These are phyloP conservation scores for Lagenidium sp. DNA, from an alignment of 352 stramenopile genomes.

Conservation along the genomic window DNA sequence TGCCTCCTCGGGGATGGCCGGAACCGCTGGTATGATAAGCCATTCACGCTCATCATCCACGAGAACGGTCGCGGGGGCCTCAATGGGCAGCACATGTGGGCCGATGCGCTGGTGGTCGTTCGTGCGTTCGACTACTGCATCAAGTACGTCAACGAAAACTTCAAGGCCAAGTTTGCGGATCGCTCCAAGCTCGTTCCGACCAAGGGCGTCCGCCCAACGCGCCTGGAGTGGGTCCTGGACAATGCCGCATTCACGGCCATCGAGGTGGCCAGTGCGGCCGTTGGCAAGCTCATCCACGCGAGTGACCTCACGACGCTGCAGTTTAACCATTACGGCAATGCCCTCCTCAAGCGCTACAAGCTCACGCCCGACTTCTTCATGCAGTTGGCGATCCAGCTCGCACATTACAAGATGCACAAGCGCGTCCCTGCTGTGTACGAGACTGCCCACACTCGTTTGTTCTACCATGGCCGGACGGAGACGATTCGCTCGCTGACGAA, in stretches of 20 bases:
- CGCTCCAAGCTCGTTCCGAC: slow-evolving; percentile 59
- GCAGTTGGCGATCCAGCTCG: slow-evolving; percentile 96
- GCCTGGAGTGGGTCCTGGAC: slow-evolving; percentile 78
- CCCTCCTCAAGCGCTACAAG: slow-evolving; percentile 91
- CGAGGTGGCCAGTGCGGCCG: slow-evolving; percentile 78
- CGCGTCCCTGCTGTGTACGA: slow-evolving; percentile 94
- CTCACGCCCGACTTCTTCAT: slow-evolving; percentile 96
- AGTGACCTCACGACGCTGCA: slow-evolving; percentile 88
- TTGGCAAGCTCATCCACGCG: slow-evolving; percentile 89
- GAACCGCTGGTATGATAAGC: slow-evolving; percentile 99
- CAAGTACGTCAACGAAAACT: slow-evolving; percentile 88
- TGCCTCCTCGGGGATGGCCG: slow-evolving; percentile 82
- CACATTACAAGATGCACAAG: slow-evolving; percentile 94
- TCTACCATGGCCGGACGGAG: slow-evolving; percentile 95
- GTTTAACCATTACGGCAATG: slow-evolving; percentile 90
- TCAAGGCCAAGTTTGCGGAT: slow-evolving; percentile 81
- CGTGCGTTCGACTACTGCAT: slow-evolving; percentile 92
- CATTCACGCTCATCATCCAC: slow-evolving; percentile 94
- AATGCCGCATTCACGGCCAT: slow-evolving; percentile 75
- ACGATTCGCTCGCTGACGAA: slow-evolving; percentile 84
- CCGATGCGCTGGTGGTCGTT: slow-evolving; percentile 94
- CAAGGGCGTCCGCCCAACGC: slow-evolving; percentile 54
- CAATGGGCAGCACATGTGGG: slow-evolving; percentile 96
- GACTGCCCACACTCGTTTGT: slow-evolving; percentile 95
- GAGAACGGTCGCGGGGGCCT: slow-evolving; percentile 94